These are phyloP conservation scores for Scalesia atractyloides DNA, from an alignment of 129 eudicot genomes.

Conservation along the genomic window DNA sequence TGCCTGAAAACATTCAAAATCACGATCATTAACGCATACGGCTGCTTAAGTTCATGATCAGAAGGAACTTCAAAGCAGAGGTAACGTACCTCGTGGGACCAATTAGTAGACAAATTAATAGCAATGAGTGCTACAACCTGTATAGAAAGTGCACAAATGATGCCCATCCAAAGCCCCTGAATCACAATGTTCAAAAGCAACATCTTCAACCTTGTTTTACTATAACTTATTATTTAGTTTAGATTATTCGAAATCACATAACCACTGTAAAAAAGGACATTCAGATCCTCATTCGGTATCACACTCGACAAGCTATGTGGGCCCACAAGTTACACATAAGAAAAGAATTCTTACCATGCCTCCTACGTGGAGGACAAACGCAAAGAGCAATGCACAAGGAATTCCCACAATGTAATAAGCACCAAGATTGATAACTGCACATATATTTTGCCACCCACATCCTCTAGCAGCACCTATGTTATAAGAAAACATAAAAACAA, in stretches of 20 bases:
- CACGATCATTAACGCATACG: background rate
- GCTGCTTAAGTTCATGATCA: background rate
- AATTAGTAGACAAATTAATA: constrained; percentile 50
- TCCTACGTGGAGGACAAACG: constrained; percentile 63
- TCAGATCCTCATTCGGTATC: background rate
- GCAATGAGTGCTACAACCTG: constrained; percentile 58
- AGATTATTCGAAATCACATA: background rate
- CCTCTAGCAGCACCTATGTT: constrained; percentile 79
- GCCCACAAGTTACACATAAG: constrained; percentile 1
- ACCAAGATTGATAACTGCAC: constrained; percentile 62
- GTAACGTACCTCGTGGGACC: constrained; percentile 51
- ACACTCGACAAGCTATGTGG: background rate
- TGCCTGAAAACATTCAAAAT: constrained; percentile 28
- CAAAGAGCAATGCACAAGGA: constrained; percentile 64
- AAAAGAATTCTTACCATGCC: constrained; percentile 53
- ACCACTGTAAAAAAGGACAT: background rate
- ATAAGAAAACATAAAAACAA: background rate
- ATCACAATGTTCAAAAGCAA: constrained; percentile 16
- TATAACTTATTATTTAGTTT: no score
- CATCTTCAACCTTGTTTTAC: background rate
- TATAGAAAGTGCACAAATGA: constrained; percentile 61
- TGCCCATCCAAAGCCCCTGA: constrained; percentile 82
- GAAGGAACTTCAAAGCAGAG: background rate
- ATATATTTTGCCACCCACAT: constrained; percentile 75
- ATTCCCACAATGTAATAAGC: constrained; percentile 72